A percentile compares a stretch with the other conserved stretches of the same genome.
phyloP scores from a whole-genome alignment of 305 asterid species.

The Solanum hybrid region DNA sequence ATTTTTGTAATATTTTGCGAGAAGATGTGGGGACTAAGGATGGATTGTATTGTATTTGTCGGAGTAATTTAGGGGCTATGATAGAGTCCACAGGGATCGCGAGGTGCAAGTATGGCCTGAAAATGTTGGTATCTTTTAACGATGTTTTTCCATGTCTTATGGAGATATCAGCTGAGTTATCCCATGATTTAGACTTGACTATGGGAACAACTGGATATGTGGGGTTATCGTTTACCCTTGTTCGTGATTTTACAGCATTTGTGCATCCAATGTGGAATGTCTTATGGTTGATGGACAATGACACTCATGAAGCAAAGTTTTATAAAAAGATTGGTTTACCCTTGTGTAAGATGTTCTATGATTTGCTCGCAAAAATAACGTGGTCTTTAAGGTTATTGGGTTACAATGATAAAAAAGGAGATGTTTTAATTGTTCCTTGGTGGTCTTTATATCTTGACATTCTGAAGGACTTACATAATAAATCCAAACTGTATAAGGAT shows the following conservation, averaged over 20 bases:
- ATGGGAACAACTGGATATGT: constrained; percentile 12
- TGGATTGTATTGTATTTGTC: constrained; percentile 34
- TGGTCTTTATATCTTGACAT: constrained; percentile 47
- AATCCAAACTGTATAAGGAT: constrained; percentile 43
- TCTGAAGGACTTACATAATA: constrained; percentile 47
- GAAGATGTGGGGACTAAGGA: background rate
- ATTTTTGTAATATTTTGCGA: background rate
- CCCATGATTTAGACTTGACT: constrained; percentile 20
- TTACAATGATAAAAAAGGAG: constrained; percentile 8
- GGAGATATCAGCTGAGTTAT: constrained; percentile 40
- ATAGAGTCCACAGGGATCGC: constrained; percentile 11
- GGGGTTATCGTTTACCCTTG: constrained; percentile 23
- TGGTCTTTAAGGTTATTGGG: constrained; percentile 32
- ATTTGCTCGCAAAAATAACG: constrained; percentile 39
- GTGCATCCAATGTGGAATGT: constrained; percentile 21
- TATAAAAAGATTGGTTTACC: constrained; percentile 21
- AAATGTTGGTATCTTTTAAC: background rate
- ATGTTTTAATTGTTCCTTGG: constrained; percentile 21
- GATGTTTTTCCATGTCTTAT: constrained; percentile 38
- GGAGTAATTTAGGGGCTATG: constrained; percentile 52
- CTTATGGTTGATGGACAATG: constrained; percentile 20
- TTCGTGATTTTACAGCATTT: constrained; percentile 41
- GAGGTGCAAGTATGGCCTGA: background rate
- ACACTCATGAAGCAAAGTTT: background rate
- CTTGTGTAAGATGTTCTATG: constrained; percentile 26